Evolutionary conservation across 1,284 basidiomycete species (phyloP), one percentile per base, ranked within the genome.

Genomic region (Leccinum subfulvum): DNA sequence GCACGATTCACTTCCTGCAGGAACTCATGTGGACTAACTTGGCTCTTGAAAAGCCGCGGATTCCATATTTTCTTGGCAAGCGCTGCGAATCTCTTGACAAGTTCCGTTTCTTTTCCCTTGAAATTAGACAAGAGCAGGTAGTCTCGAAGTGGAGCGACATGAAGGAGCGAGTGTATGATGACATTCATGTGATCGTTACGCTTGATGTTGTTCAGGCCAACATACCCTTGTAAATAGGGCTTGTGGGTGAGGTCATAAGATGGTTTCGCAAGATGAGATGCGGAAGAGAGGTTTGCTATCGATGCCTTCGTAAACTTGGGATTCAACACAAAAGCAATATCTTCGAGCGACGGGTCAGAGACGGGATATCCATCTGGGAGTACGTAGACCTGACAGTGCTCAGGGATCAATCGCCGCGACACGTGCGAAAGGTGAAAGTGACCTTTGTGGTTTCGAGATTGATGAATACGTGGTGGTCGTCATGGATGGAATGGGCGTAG

Each of bases 11-110:
- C 95, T 78, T 99, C 97, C 77, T 99, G 97, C 65, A 98, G 78
- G 74, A 99, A 96, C 76, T 99, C 97, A 77, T 99, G 97, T 9
- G 97, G 97, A 67, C 91, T 94, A 66, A 98, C 95, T 82, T 99
- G 97, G 62, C 92, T 91, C 77, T 99, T 99, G 87, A 99, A 98
- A 61, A 97, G 78, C 56, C 89, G 82, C 5, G 94, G 92, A 76
- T 98, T 99, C 97, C 97, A 99, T 28, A 98, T 76, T 75, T 98
- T 95, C 76, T 94, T 91, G 37, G 94, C 86, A 51, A 98, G 82
- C 44, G 87, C 84, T 33, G 93, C 90, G 69, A 97, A 93, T 33
- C 96, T 88, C 68, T 87, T 89, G 44, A 98, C 81, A 56, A 99
- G 84, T 76, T 99, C 97, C n/a, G 88, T 76, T 71, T 91, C 85